Evolutionary conservation across 805 yeast genomes (phyloP).

Genomic region (Hanseniaspora thailandica): DNA sequence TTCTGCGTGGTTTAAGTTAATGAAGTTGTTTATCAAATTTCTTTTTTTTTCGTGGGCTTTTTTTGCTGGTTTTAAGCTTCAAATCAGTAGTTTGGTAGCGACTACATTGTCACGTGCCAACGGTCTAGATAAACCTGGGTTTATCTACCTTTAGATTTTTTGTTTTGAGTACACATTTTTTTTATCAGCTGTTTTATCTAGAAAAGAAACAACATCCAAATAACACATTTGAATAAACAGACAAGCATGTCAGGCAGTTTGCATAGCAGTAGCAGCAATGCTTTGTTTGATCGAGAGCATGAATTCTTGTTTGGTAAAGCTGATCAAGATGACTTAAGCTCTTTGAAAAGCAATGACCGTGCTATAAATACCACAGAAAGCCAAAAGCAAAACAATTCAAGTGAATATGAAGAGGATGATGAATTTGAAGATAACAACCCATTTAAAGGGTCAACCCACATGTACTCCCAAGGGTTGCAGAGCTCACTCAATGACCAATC

Average conservation of each 20-base stretch:
- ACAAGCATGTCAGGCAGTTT: constrained; percentile 1
- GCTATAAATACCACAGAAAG: background rate
- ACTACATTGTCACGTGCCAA: too few species aligned
- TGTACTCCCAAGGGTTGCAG: constrained; percentile 31
- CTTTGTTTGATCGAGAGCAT: constrained; percentile 3
- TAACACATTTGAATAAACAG: background rate
- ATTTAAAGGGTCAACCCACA: constrained; percentile 30
- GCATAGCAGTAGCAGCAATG: background rate
- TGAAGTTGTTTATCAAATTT: too few species aligned
- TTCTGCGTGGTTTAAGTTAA: too few species aligned
- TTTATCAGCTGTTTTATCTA: background rate
- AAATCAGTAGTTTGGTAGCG: too few species aligned
- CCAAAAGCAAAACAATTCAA: background rate
- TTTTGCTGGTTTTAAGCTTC: too few species aligned
- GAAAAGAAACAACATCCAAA: background rate
- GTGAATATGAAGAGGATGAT: background rate
- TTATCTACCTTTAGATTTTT: too few species aligned
- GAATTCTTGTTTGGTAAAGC: constrained; percentile 1
- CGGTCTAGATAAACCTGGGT: too few species aligned
- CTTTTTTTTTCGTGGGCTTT: too few species aligned
- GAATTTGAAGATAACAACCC: constrained; percentile 32
- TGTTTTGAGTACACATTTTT: too few species aligned
- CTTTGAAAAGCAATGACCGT: background rate
- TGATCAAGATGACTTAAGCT: background rate
- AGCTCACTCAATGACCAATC: constrained; percentile 19